phyloP scores from a whole-genome alignment of 768 basidiomycete species.

The Pulveroboletus frians region DNA sequence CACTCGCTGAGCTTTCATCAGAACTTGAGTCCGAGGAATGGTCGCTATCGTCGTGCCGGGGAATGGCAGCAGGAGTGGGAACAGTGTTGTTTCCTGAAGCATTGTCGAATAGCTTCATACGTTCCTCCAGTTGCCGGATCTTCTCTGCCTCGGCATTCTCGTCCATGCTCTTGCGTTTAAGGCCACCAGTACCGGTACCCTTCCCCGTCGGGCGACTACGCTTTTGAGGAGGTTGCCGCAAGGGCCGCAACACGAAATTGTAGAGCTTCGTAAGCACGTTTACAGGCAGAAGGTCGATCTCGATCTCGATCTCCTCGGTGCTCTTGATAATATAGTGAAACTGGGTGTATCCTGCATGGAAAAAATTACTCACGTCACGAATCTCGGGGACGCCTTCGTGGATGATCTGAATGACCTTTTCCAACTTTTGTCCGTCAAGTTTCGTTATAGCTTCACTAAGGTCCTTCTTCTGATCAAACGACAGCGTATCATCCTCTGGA shows the following conservation, averaged over 20 bases:
- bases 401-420: constrained; percentile 92
- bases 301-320: constrained; percentile 96
- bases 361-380: constrained; percentile 67
- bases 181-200: constrained; percentile 81
- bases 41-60: constrained; percentile 50
- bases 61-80: constrained; percentile 33
- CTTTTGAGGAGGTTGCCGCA: constrained; percentile 60
- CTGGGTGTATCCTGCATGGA: constrained; percentile 8
- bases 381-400: constrained; percentile 92
- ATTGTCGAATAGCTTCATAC: constrained; percentile 79
- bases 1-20: constrained; percentile 77
- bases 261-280: constrained; percentile 88
- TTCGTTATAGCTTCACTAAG: constrained; percentile 89
- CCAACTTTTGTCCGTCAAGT: constrained; percentile 78
- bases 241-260: constrained; percentile 86
- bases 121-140: constrained; percentile 85
- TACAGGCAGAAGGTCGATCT: constrained; percentile 88
- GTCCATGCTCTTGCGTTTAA: constrained; percentile 95
- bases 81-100: constrained; percentile 37
- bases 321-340: constrained; percentile 47
- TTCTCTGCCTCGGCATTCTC: constrained; percentile 95
- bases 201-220: constrained; percentile 61
- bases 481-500: constrained; percentile 75
- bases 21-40: constrained; percentile 78
- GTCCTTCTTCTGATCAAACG: constrained; percentile 98